These are phyloP conservation scores for Cyberlindnera meyerae DNA, from an alignment of 805 yeast species.

Conservation along the genomic window DNA sequence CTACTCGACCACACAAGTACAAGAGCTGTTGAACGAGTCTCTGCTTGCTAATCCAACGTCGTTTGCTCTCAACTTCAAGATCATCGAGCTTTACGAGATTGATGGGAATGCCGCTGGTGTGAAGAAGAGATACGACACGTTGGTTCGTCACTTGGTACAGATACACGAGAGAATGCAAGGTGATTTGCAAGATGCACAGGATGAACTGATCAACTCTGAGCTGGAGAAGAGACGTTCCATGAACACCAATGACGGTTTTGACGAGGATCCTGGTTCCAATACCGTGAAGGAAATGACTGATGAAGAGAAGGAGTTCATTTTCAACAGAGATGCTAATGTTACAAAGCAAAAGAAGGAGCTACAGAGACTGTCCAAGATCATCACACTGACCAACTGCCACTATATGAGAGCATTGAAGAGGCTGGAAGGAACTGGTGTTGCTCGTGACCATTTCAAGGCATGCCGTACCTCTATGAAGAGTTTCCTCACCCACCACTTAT, in stretches of 20 bases:
- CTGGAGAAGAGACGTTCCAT: conserved; percentile 12
- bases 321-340: conserved; percentile 13
- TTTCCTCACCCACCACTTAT: conserved; percentile 64
- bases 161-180: conserved; percentile 6
- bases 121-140: conserved; percentile 41
- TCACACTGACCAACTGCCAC: conserved; percentile 64
- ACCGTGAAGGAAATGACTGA: conserved; percentile 4
- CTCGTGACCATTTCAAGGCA: conserved; percentile 64
- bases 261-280: no score
- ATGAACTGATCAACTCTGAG: conserved; percentile 1
- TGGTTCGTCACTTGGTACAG: conserved; percentile 35
- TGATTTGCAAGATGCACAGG: conserved; percentile 12
- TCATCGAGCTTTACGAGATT: conserved; percentile 67
- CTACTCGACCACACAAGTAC: conserved; percentile 16
- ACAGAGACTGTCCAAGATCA: conserved; percentile 28
- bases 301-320: conserved; percentile 10
- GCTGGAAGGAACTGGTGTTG: conserved; percentile 59
- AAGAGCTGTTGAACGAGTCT: conserved; percentile 50
- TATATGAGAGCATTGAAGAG: conserved; percentile 72
- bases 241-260: no score
- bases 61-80: conserved; percentile 56
- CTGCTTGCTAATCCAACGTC: conserved; percentile 65
- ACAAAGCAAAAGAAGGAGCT: conserved; percentile 7
- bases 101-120: conserved; percentile 48
- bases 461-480: conserved; percentile 52